phyloP scores from a whole-genome alignment of 1,139 yeast genomes.

The Magnusiomyces suaveolens region DNA sequence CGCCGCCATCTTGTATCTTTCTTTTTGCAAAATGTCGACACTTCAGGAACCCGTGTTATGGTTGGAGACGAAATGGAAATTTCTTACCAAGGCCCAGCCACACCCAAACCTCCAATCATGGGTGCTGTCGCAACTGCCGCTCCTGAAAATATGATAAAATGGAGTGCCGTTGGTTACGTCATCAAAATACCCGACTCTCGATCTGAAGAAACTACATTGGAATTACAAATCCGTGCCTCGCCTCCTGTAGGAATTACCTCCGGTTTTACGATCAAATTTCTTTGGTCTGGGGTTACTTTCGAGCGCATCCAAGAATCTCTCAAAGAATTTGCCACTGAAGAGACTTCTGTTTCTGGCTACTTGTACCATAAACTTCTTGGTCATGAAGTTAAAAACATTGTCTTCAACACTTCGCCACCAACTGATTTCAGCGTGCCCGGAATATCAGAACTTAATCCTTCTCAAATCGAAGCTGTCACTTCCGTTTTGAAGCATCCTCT shows the following conservation, averaged over 20 bases:
- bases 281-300: conserved; percentile 82
- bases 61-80: conserved; percentile 77
- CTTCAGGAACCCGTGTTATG: conserved; percentile 60
- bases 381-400: conserved; percentile 57
- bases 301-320: conserved; percentile 78
- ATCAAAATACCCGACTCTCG: conserved; percentile 59
- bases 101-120: not conserved
- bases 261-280: conserved; percentile 77
- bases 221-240: conserved; percentile 40
- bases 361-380: conserved; percentile 77
- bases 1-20: conserved; percentile 63
- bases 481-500: conserved; percentile 66
- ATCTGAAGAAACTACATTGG: conserved; percentile 66
- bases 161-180: conserved; percentile 70
- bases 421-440: conserved; percentile 53
- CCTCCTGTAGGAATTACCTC: conserved; percentile 56
- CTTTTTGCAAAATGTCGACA: conserved; percentile 55
- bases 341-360: conserved; percentile 64
- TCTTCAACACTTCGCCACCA: conserved; percentile 35
- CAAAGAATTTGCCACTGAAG: conserved; percentile 59
- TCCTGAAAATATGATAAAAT: conserved; percentile 31
- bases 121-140: conserved; percentile 15
- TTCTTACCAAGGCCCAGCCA: conserved; percentile 25
- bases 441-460: conserved; percentile 59
- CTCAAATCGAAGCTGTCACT: conserved; percentile 72